Percentiles rank a stretch among this genome's conserved stretches.
phyloP scores from a whole-genome alignment of 495 filamentous ascomycete species.

The Pseudomonodictys pantanalensis region DNA sequence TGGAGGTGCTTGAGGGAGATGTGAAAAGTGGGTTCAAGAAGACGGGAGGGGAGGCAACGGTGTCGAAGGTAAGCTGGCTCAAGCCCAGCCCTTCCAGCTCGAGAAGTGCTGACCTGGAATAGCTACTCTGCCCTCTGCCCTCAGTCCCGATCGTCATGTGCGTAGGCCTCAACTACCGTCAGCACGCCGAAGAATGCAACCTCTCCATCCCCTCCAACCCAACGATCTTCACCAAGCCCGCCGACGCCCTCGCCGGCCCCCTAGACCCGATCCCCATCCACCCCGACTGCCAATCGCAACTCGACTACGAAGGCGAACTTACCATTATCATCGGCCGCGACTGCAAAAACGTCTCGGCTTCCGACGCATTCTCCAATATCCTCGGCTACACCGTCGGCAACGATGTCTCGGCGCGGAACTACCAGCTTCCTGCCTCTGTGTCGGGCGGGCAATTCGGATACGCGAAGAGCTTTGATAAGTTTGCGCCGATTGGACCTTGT shows the following conservation, averaged over 20 bases:
- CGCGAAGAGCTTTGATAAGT: constrained; percentile 50
- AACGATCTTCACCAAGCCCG: constrained; percentile 47
- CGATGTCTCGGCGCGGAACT: constrained; percentile 47
- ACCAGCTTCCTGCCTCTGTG: constrained; percentile 41
- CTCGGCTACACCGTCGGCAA: constrained; percentile 50
- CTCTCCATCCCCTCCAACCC: constrained; percentile 41
- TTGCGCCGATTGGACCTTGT: constrained; percentile 47
- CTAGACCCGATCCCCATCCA: constrained; percentile 41
- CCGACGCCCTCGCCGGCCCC: constrained; percentile 41
- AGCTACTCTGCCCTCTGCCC: constrained; percentile 29
- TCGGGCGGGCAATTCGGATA: constrained; percentile 46
- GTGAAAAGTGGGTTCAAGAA: constrained; percentile 19
- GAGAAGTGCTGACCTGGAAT: not conserved
- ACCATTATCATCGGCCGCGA: constrained; percentile 43
- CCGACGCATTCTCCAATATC: constrained; percentile 41
- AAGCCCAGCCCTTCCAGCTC: not conserved
- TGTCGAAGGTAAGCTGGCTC: constrained; percentile 33
- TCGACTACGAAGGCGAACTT: constrained; percentile 42
- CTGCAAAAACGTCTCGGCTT: constrained; percentile 39
- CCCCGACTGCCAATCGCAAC: constrained; percentile 37
- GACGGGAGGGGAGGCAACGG: constrained; percentile 25
- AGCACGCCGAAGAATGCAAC: constrained; percentile 45
- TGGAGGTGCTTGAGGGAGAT: constrained; percentile 23
- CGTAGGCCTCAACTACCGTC: constrained; percentile 47
- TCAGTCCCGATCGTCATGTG: constrained; percentile 38